These are phyloP conservation scores for Corylus heterophylla DNA, from an alignment of 306 rosid genomes.

Conservation along the genomic window DNA sequence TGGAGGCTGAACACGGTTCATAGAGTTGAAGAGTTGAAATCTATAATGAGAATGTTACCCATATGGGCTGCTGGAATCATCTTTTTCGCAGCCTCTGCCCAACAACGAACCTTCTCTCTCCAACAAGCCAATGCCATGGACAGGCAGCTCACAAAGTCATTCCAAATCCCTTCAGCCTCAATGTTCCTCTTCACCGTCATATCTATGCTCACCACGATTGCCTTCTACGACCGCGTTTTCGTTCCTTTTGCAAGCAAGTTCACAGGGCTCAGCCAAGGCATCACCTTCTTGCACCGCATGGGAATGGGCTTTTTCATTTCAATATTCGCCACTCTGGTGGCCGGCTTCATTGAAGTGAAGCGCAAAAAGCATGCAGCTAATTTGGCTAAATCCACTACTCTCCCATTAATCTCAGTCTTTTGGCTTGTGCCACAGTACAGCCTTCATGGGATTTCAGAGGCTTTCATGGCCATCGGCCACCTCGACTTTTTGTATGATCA, in stretches of 20 bases:
- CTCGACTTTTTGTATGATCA: conserved; percentile 56
- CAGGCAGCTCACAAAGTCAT: conserved; percentile 38
- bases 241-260: conserved; percentile 30
- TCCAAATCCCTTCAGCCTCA: conserved; percentile 52
- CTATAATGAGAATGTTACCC: conserved; percentile 50
- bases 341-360: conserved; percentile 44
- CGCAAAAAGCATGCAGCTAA: conserved; percentile 27
- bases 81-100: conserved; percentile 49
- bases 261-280: conserved; percentile 52
- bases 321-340: conserved; percentile 45
- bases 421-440: conserved; percentile 54
- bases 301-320: conserved; percentile 52
- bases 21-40: conserved; percentile 51
- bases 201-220: conserved; percentile 45
- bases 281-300: conserved; percentile 47
- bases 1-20: conserved; percentile 54
- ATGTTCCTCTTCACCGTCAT: conserved; percentile 38
- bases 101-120: conserved; percentile 49
- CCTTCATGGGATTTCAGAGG: conserved; percentile 54
- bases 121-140: conserved; percentile 50
- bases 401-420: conserved; percentile 45
- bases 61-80: conserved; percentile 56
- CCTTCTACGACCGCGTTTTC: conserved; percentile 45
- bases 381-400: neutral
- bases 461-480: conserved; percentile 55